These are phyloP conservation scores for Dinochytrium kinnereticum DNA, from an alignment of 371 early-diverging fungal species.

Conservation along the genomic window DNA sequence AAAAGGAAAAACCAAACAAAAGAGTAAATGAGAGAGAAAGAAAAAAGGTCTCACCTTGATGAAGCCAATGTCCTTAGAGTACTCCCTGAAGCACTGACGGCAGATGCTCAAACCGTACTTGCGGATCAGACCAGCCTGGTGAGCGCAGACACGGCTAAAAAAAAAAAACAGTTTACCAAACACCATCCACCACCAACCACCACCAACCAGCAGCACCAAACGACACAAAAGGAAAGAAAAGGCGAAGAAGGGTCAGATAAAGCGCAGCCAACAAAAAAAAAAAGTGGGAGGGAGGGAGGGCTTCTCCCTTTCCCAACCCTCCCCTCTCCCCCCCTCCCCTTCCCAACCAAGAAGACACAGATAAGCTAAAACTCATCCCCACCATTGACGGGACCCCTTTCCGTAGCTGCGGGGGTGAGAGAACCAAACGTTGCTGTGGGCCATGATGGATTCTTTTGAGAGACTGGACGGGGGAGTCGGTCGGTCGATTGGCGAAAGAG, in stretches of 20 bases:
- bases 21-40: too few relatives aligned
- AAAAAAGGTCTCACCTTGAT: slow-evolving; percentile 74
- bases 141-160: slow-evolving; percentile 93
- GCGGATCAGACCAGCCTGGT: slow-evolving; percentile 99
- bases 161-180: background rate
- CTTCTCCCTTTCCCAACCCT: background rate
- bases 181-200: background rate
- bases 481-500: background rate
- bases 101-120: slow-evolving; percentile 99
- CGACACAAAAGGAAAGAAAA: background rate
- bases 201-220: background rate
- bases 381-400: slow-evolving; percentile 99
- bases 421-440: slow-evolving; percentile 95
- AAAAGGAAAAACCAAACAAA: too few relatives aligned
- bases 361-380: background rate
- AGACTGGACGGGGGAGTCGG: background rate
- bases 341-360: background rate
- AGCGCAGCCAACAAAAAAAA: too few relatives aligned
- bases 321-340: background rate
- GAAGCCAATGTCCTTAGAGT: slow-evolving; percentile 99
- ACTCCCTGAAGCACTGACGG: slow-evolving; percentile 99
- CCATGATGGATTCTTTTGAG: slow-evolving; percentile 64
- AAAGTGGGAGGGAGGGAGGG: background rate
- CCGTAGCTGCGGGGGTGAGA: slow-evolving; percentile 96
- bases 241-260: too few relatives aligned